Conservation (phyloP, 495 filamentous ascomycete genomes). For the Podospora bellae-mahoneyi region DNA sequence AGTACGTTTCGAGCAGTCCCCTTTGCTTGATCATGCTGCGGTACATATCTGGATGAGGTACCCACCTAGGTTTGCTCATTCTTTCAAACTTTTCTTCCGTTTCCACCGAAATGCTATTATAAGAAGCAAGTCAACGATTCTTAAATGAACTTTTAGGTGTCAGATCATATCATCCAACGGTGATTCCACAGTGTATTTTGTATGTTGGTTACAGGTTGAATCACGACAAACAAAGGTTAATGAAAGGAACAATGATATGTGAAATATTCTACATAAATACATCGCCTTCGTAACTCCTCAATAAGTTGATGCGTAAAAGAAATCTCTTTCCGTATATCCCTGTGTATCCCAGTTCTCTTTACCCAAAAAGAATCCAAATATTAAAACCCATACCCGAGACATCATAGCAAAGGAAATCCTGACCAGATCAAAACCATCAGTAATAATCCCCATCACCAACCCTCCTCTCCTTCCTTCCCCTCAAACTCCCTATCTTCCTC, state of each 20-base stretch:
- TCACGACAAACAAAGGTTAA: no score
- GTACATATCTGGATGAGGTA: no score
- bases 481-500: neutral
- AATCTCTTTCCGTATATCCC: neutral
- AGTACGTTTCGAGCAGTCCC: no score
- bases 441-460: neutral
- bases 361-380: neutral
- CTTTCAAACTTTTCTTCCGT: no score
- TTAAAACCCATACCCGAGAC: neutral
- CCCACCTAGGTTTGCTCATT: no score
- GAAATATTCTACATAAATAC: neutral
- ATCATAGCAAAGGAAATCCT: neutral
- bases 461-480: constrained; percentile 3
- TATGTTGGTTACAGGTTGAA: no score
- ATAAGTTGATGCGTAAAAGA: neutral
- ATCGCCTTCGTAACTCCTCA: neutral
- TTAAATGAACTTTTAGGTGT: no score
- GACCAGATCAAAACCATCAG: neutral
- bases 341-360: neutral
- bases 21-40: no score
- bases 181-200: no score
- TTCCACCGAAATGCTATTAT: no score
- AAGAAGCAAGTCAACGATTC: no score
- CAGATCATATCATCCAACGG: no score
- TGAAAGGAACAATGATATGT: neutral